Base-by-base conservation (phyloP, 257 asterid species). In the Plectranthus barbatus region DNA sequence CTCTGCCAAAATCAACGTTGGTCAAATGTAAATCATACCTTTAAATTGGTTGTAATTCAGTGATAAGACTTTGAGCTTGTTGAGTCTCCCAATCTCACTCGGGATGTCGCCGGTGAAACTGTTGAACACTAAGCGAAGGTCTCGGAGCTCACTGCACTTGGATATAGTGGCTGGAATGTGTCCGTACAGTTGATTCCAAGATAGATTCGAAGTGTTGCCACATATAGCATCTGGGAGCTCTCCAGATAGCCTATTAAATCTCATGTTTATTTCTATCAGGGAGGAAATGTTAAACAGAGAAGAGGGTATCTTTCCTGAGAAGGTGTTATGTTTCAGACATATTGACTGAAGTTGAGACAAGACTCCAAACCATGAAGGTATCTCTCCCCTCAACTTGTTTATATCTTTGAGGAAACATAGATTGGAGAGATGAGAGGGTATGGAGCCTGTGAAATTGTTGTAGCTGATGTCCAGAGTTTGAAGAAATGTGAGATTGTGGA, bases 151-250 rank as follows among this genome's bases (percentile, higher is more conserved):
- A 9, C 46, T 58, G 55, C 84, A 80, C 39, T 56, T 76, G 71
- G 52, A 53, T 13, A 83, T 7, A 57, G 41, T 67, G 8, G 64
- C 9, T 4, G 86, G 81, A 45, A 83, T 72, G 2, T 10, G 54
- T 17, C 81, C 86, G 9, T 42, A 6, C 14, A 67, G 26, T n/a
- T 56, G 29, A 20, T 56, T 44, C 36, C 14, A 12, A 4, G 72
- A 26, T 1, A 66, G 47, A 56, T 29, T 55, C n/a, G 57, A 14
- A 29, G 26, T 18, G 17, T 56, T 67, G 9, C 29, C 34, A 9
- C 68, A 63, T 0, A 63, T 17, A 10, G 31, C 59, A 56, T 17
- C 15, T 14, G 65, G 66, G 1, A 63, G 61, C 40, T 8, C 19
- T 0, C 70, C 70, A 0, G 33, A 37, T 0, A 64, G 53, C 3